Base-by-base conservation (phyloP, 352 stramenopile genomes). In the Pythium monospermum region DNA sequence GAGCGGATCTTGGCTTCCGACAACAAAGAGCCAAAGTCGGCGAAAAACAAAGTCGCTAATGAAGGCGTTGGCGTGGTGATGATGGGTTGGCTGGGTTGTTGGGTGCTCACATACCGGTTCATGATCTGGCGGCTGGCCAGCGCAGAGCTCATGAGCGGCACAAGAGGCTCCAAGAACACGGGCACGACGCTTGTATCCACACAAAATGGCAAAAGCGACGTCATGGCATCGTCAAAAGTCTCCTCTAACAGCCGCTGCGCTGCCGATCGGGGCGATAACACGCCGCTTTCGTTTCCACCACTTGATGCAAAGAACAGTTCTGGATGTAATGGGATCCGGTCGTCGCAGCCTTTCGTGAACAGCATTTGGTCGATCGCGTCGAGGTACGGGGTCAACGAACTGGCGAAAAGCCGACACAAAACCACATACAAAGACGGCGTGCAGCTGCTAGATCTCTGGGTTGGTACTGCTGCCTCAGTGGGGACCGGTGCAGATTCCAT, bases 81-180 rank as follows among this genome's bases (percentile, higher is more conserved):
- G 48, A 39, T 51, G 25, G 31, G 38, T 5, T 37, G 41, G 40
- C 16, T 44, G 32, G 42, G 16, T 21, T 61, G 56, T 10, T 74
- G 57, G 1, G 77, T 60, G 40, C 71, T 72, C 11, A 84, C 47
- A 41, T 81, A 84, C 8, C 61, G 63, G 49, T 86, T 85, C 47
- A 70, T 76, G 49, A 87, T 68, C 48, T 89, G 78, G 27, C 75
- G 78, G 61, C 71, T 85, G 12, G 66, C 61, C n/a, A 89, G 42
- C 4, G 75, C 68, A 18, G 77, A 65, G 8, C 64, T 73, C 53
- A 89, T 60, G 13, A 66, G 30, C 5, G 64, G 43, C 12, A 66
- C 53, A 3, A 72, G 53, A 4, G 63, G 37, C n/a, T 37, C 18
- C 4, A 89, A 42, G 38, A 89, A 89, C 11, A 32, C 35, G 2